Evolutionary conservation across 495 filamentous ascomycete species (phyloP), one percentile per base, ranked within the genome.

Genomic region (Schizothecium vesticola): DNA sequence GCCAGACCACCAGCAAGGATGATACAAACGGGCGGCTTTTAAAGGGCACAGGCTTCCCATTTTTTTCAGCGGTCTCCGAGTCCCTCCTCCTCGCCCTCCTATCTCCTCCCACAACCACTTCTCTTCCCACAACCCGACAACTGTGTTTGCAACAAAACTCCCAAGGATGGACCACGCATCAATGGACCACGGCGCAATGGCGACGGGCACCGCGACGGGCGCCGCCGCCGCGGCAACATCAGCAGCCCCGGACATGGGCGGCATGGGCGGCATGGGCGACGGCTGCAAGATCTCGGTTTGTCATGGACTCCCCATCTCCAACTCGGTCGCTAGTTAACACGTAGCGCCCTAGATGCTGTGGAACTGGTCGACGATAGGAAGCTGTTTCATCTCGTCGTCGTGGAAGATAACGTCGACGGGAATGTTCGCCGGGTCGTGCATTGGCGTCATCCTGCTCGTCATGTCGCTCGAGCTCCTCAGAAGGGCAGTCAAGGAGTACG

Each of bases 361-460:
- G 90, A 92, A 93, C 72, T 92, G n/a, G n/a, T n/a, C n/a, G n/a
- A n/a, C n/a, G n/a, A n/a, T n/a, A n/a, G n/a, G n/a, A n/a, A n/a
- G 8, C 1, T 93, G 89, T 84, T 92, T 93, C 79, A 79, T 93
- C 69, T 82, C 89, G 9, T 70, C 72, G 11, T 77, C 81, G 11
- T 93, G 90, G 90, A 88, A 88, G 65, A 83, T 92, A 68, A 85
- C 76, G 16, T 88, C 86, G 0, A 70, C 63, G 0, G 85, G 83
- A 66, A 86, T 85, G 75, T 91, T 93, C 70, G 89, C 87, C 12
- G 89, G 86, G 24, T 86, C 86, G 56, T 92, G 91, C 76, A 89
- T 93, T 72, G 89, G 88, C 25, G 85, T 89, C 23, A 80, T 90
- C 68, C 76, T 82, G 13, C 83, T 92, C 25, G 89, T 90, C 57